A percentile compares a stretch with the other conserved stretches of the same genome.
Conservation (phyloP, 257 asterid genomes). For the Cruciata laevipes region DNA sequence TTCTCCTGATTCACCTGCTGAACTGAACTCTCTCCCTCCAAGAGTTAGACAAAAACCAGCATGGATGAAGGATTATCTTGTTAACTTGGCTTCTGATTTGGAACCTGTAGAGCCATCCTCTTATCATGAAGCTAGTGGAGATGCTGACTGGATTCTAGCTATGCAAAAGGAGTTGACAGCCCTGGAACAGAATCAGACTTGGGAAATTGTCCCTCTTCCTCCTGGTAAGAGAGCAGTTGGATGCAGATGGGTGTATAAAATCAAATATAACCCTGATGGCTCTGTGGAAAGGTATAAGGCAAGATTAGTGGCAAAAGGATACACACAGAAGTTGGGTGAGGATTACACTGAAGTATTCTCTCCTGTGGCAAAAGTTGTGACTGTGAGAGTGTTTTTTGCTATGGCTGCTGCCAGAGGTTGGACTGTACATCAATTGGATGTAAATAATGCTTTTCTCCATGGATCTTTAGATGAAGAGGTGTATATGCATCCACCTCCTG, state of each 20-base stretch:
- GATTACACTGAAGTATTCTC: conserved; percentile 1
- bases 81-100: no score
- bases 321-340: not conserved
- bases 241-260: not conserved
- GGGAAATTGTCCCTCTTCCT: not conserved
- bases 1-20: no score
- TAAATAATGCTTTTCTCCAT: not conserved
- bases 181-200: not conserved
- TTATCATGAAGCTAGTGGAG: no score
- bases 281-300: not conserved
- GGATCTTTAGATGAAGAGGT: not conserved
- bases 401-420: not conserved
- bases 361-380: not conserved
- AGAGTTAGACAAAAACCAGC: no score
- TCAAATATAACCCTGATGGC: not conserved
- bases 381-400: not conserved
- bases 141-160: not conserved
- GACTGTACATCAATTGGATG: not conserved
- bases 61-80: no score
- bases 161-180: not conserved
- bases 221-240: not conserved
- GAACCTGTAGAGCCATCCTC: no score
- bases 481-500: not conserved
- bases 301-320: not conserved
- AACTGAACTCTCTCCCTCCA: no score